Base-by-base conservation (phyloP, 2,329 filamentous ascomycete genomes). In the Cryphonectria naterciae region DNA sequence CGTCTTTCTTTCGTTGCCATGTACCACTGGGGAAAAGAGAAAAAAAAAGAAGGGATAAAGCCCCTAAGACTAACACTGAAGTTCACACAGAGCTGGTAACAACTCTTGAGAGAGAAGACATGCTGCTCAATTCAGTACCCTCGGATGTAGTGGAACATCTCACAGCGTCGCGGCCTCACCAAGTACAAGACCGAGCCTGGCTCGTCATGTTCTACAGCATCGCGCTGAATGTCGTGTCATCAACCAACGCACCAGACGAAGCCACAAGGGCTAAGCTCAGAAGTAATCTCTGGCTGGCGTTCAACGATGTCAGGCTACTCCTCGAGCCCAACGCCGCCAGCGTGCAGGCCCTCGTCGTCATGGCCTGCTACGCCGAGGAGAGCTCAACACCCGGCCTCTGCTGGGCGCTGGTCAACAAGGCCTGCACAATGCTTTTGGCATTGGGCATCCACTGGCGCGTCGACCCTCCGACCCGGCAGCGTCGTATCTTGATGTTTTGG, bases 171-270 rank as follows among this genome's bases (percentile, higher is more conserved):
- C 54, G 56, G 13, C 67, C 67, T 2, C 39, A 37, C 22, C 22
- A 68, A 10, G 67, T 68, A 15, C 52, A 32, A 6, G 67, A 68
- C 37, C 54, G 67, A 63, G 54, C 67, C 19, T 68, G 67, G 67
- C 67, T 68, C 22, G 56, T 68, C 54, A 68, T 68, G 67, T 62
- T 68, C 54, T 68, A 68, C 28, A 68, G n/a, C 39, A 62, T 68
- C 41, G 67, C 67, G 39, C 58, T 68, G 67, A 62, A 60, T 2
- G 10, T 32, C 25, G 41, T 52, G 17, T 46, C 54, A 13, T 43
- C 56, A 11, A 7, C 19, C 39, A 19, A 28, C n/a, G 25, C 66
- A 7, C 8, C 35, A 13, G 54, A 68, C 25, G 56, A 49, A 49
- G 8, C 37, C 10, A 62, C 41, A 8, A 35, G 2, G 37, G 22